These are phyloP conservation scores for Lipomyces spencermartinsiae DNA, from an alignment of 805 yeast species.

Conservation along the genomic window DNA sequence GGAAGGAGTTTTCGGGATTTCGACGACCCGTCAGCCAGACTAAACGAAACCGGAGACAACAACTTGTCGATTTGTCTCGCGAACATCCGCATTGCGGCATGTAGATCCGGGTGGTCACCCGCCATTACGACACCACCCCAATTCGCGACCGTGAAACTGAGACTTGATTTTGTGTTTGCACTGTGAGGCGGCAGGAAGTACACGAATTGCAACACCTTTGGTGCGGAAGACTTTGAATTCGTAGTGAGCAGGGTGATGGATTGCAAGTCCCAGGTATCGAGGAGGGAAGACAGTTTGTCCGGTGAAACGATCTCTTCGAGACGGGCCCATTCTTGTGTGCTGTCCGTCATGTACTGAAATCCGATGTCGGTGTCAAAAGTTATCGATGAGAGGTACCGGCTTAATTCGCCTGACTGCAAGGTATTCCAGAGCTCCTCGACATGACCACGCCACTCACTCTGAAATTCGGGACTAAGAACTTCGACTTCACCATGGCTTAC, in stretches of 20 bases:
- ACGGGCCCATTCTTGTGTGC: conserved; percentile 5
- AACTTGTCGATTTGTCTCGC: conserved; percentile 75
- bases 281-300: conserved; percentile 12
- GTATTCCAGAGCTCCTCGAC: conserved; percentile 7
- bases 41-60: conserved; percentile 71
- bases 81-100: conserved; percentile 64
- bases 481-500: not conserved
- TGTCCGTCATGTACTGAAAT: conserved; percentile 20
- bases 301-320: not conserved
- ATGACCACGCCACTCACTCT: conserved; percentile 13
- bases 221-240: not conserved
- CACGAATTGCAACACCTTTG: conserved; percentile 29
- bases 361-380: conserved; percentile 31
- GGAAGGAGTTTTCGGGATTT: conserved; percentile 15
- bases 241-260: conserved; percentile 15
- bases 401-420: conserved; percentile 15
- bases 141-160: conserved; percentile 64
- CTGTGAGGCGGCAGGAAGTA: conserved; percentile 17
- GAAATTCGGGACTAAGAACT: not conserved
- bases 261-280: conserved; percentile 30
- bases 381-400: conserved; percentile 9
- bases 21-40: conserved; percentile 26
- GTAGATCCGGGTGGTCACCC: conserved; percentile 39
- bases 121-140: conserved; percentile 82
- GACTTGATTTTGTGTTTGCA: not conserved